Evolutionary conservation across 148 eudicot species (phyloP).

Genomic region (Persicaria tinctoria): DNA sequence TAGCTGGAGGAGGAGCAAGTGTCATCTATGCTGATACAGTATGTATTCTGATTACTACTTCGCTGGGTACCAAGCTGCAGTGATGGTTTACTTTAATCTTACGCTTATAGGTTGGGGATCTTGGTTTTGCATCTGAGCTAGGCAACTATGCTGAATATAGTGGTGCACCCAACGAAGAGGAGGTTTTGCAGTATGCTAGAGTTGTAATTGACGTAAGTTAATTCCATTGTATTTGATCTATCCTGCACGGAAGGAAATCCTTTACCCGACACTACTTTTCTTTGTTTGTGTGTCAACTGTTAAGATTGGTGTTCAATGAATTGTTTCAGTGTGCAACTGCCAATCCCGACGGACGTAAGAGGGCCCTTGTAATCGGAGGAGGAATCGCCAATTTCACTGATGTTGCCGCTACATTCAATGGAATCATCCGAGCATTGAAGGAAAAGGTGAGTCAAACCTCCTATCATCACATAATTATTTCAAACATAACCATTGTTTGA

Average conservation of each 20-base stretch:
- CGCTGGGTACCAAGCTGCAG: background rate
- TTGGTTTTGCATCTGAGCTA: conserved; percentile 43
- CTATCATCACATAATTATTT: background rate
- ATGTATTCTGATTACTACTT: background rate
- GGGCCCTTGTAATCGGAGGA: conserved; percentile 96
- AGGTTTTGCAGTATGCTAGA: conserved; percentile 48
- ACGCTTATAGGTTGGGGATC: conserved; percentile 38
- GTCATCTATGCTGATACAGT: conserved; percentile 51
- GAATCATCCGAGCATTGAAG: conserved; percentile 43
- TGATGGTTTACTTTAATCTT: background rate
- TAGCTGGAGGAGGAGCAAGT: conserved; percentile 54
- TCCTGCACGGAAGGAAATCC: background rate
- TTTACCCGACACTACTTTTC: background rate
- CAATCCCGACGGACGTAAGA: conserved; percentile 73
- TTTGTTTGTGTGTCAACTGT: background rate
- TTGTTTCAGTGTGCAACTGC: conserved; percentile 87
- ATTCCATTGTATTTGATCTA: background rate
- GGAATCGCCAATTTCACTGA: conserved; percentile 98
- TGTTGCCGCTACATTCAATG: conserved; percentile 90
- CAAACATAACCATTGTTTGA: background rate
- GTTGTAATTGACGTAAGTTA: conserved; percentile 43
- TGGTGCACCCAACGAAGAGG: conserved; percentile 51
- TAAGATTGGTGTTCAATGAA: conserved; percentile 1
- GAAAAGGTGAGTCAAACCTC: conserved; percentile 31
- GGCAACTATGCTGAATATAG: conserved; percentile 51